Conservation (phyloP, 148 eudicot genomes). For the Rhododendron mucronatum region DNA sequence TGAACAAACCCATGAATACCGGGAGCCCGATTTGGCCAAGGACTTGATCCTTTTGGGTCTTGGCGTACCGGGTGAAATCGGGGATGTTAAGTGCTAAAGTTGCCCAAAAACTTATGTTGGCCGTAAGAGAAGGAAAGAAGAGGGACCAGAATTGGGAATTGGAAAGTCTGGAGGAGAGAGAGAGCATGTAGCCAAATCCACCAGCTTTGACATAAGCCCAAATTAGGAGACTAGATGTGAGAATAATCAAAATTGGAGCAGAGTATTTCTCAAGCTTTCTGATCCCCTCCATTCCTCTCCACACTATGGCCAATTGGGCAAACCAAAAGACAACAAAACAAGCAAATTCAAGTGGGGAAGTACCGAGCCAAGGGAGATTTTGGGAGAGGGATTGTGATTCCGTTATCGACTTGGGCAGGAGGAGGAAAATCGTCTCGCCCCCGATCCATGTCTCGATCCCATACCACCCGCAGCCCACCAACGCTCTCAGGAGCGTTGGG, state of each 20-base stretch:
- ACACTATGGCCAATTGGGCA: constrained; percentile 61
- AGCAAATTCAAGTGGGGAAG: constrained; percentile 70
- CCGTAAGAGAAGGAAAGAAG: constrained; percentile 88
- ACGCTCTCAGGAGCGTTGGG: constrained; percentile 70
- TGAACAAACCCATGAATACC: constrained; percentile 81
- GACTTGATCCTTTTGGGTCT: constrained; percentile 66
- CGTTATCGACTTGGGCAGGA: constrained; percentile 51
- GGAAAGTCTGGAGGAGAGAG: constrained; percentile 60
- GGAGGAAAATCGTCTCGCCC: constrained; percentile 77
- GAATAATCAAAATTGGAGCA: constrained; percentile 64
- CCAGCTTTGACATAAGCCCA: constrained; percentile 93
- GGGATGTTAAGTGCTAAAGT: constrained; percentile 86
- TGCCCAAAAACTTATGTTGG: constrained; percentile 96
- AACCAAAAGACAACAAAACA: constrained; percentile 81
- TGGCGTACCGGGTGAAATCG: constrained; percentile 89
- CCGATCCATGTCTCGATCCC: constrained; percentile 98
- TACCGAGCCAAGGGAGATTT: constrained; percentile 66
- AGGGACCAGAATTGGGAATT: constrained; percentile 62
- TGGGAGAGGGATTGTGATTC: constrained; percentile 31
- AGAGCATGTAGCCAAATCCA: constrained; percentile 71
- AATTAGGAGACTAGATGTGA: constrained; percentile 54
- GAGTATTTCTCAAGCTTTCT: constrained; percentile 73
- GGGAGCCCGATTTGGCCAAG: constrained; percentile 83
- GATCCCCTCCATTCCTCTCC: constrained; percentile 94
- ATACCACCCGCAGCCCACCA: constrained; percentile 97